Conservation (phyloP, 2,329 filamentous ascomycete species). For the Trichocomaceae sp. region DNA sequence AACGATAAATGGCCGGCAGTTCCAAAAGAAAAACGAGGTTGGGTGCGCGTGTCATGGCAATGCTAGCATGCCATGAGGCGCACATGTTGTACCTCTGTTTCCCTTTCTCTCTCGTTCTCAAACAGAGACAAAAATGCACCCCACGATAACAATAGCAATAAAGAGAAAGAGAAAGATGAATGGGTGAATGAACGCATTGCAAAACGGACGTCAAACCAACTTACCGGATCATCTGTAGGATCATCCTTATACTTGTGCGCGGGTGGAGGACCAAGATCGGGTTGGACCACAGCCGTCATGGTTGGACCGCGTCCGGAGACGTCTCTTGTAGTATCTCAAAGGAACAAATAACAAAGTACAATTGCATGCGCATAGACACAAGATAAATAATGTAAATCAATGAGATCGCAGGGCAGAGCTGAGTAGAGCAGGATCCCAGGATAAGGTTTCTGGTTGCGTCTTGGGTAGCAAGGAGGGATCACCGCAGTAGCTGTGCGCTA, state of each 20-base stretch:
- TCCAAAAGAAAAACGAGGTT: background rate
- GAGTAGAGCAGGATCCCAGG: constrained; percentile 3
- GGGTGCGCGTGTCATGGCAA: background rate
- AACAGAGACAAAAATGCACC: constrained; percentile 11
- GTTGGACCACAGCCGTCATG: constrained; percentile 41
- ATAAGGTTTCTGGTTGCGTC: constrained; percentile 12
- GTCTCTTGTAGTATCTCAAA: background rate
- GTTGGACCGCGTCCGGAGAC: constrained; percentile 22
- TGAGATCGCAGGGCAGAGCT: constrained; percentile 6
- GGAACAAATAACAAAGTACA: background rate
- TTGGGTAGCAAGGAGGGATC: constrained; percentile 12
- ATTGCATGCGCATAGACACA: background rate
- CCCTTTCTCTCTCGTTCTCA: background rate
- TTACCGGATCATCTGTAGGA: constrained; percentile 42
- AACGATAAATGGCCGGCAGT: background rate
- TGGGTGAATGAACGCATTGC: constrained; percentile 15
- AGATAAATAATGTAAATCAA: background rate
- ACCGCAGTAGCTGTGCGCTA: background rate
- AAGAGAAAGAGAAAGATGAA: constrained; percentile 15
- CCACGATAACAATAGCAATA: constrained; percentile 15
- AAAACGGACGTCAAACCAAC: constrained; percentile 26
- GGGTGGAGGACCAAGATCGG: constrained; percentile 33
- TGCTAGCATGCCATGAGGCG: background rate
- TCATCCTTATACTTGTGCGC: constrained; percentile 44
- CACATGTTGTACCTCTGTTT: background rate